Conservation (phyloP, 1,139 yeast species). For the Taiozyma sp. region DNA sequence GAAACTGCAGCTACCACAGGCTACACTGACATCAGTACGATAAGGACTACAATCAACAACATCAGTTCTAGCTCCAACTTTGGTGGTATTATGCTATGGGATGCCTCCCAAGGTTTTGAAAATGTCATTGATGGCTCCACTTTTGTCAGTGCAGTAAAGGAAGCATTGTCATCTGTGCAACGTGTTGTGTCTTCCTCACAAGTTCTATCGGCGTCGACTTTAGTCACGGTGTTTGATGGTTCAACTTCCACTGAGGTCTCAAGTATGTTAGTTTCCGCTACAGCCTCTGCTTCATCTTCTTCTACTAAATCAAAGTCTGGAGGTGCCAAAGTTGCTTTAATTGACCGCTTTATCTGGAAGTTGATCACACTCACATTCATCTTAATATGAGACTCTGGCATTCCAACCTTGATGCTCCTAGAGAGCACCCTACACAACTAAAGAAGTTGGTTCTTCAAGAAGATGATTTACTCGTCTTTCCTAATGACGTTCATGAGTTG, state of each 20-base stretch:
- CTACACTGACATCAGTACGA: conserved; percentile 36
- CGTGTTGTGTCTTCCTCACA: background rate
- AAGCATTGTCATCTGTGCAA: background rate
- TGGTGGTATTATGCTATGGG: conserved; percentile 83
- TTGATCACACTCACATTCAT: background rate
- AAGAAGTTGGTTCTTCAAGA: background rate
- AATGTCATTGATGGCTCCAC: conserved; percentile 43
- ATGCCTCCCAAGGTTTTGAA: conserved; percentile 62
- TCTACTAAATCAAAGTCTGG: background rate
- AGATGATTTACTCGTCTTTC: background rate
- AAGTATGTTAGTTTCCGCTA: background rate
- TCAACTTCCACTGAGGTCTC: background rate
- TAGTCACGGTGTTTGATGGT: background rate
- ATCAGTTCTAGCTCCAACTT: conserved; percentile 27
- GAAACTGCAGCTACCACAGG: conserved; percentile 52
- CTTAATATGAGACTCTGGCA: background rate
- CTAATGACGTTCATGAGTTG: background rate
- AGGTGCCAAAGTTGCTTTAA: background rate
- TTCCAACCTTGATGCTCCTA: background rate
- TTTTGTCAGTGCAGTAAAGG: conserved; percentile 28
- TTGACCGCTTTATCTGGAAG: background rate
- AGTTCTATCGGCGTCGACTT: background rate
- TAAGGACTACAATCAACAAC: conserved; percentile 24
- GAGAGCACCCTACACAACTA: background rate
- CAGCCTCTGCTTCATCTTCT: background rate